Percentiles rank a stretch among this genome's conserved stretches.
These are phyloP conservation scores for Phytophthora crassamura DNA, from an alignment of 352 stramenopile species.

Conservation along the genomic window DNA sequence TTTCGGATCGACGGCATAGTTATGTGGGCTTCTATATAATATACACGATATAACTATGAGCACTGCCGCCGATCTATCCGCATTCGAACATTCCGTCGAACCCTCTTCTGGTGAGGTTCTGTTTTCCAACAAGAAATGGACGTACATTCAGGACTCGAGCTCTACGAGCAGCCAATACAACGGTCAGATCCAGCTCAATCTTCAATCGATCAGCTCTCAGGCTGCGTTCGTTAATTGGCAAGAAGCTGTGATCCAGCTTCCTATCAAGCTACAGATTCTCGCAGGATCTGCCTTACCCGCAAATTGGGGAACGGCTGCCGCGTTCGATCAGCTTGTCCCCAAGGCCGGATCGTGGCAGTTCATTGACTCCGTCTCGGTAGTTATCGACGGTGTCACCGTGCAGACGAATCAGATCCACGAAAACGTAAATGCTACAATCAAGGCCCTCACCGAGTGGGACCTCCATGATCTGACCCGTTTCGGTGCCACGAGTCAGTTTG, in stretches of 20 bases:
- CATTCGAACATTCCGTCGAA: conserved; percentile 17
- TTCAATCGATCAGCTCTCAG: conserved; percentile 3
- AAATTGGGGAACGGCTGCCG: too few species aligned
- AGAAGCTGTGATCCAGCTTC: conserved; percentile 4
- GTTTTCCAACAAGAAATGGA: conserved; percentile 18
- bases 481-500: too few species aligned
- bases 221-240: conserved; percentile 2
- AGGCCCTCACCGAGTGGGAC: not conserved
- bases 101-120: conserved; percentile 1
- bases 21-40: not conserved
- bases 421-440: not conserved
- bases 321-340: too few species aligned
- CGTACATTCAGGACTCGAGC: conserved; percentile 17
- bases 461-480: not conserved
- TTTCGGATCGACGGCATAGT: not conserved
- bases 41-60: not conserved
- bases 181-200: conserved; percentile 4
- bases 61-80: not conserved
- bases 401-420: too few species aligned
- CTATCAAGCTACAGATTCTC: too few species aligned
- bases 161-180: conserved; percentile 4
- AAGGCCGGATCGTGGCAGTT: too few species aligned
- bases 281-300: too few species aligned
- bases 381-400: too few species aligned
- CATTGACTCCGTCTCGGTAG: too few species aligned